Base-by-base conservation (phyloP, 2,329 filamentous ascomycete genomes). In the Cladophialophora carrionii region DNA sequence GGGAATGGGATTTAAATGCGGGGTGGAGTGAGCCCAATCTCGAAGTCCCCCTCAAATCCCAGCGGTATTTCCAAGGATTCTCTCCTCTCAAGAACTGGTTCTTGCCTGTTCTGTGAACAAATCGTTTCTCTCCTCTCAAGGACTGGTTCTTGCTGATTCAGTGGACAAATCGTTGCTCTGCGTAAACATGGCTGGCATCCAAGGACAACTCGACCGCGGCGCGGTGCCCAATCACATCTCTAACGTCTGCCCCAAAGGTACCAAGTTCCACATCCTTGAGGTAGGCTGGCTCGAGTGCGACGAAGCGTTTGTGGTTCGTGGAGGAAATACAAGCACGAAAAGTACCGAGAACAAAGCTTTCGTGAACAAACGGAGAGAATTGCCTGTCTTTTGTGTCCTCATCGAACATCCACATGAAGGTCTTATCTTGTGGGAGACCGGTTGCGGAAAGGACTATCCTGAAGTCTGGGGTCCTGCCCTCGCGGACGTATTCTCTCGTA, bases 351-450 rank as follows among this genome's bases (percentile, higher is more conserved):
- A 61, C 48, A 65, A 67, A 34, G 64, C 63, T 14, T 71, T 71
- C 51, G 65, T 98, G 68, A 91, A 91, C n/a, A 93, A 96, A 76
- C 85, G 95, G 63, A 85, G 94, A 60, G 91, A 90, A 67, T 81
- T 86, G 7, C 90, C 90, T 1, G 88, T 96, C 74, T 94, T 97
- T 74, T 71, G 67, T 53, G 65, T 71, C 46, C 61, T 71, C 48
- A 66, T 71, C 57, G 67, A 71, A 34, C 68, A 71, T 53, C 70
- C 70, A 14, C 68, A 71, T 55, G 70, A 71, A 63, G 70, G 70
- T 46, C 70, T 71, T 49, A 71, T 71, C 37, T 56, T 71, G 57
- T 71, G 68, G 68, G 70, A 71, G 51, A 71, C 70, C 0, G 70
- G 70, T n/a, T 70, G 67, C 59, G 68, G 68, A 12, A 71, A 71